Base-by-base conservation (phyloP, 2,329 filamentous ascomycete species). In the Ophiognomonia clavigignenti-juglandacearum region DNA sequence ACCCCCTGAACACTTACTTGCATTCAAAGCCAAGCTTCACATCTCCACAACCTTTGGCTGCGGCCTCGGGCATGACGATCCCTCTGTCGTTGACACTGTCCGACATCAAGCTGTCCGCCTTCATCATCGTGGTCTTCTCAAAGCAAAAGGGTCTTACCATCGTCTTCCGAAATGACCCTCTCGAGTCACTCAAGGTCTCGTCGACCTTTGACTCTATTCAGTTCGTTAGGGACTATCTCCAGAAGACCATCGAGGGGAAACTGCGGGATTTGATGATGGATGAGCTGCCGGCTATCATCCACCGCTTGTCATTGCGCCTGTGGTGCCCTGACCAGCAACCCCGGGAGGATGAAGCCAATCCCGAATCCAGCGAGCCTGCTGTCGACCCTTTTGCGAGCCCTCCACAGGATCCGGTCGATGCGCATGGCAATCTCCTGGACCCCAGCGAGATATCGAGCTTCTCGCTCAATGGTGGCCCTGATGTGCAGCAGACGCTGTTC, bases 201-300 rank as follows among this genome's bases (percentile, higher is more conserved):
- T 97, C 92, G 56, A 98, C 93, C 37, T 98, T 98, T 67, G 93
- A 98, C 71, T 96, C 92, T 11, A 98, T 98, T 60, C 92, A 93
- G 37, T 98, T 98, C 62, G 93, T 98, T 53, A 86, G 93, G 57
- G 91, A 98, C 66, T 97, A 97, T 65, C 73, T 98, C 47, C 93
- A 98, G 63, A 86, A 88, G 64, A 95, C 92, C 52, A 98, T 98
- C 58, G 93, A 98, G 68, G 86, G 82, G 43, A 93, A 97, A 66
- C 70, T 98, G 52, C 84, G 93, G 24, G 89, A 91, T 45, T 64
- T 98, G 55, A 95, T 98, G 75, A 97, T 97, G 90, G 92, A 98
- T 54, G 93, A 98, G 64, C 70, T 98, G 20, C 93, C 93, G 1
- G 91, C 92, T 40, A 97, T 97, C 50, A 96, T 98, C 52, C 93